Evolutionary conservation across 2,329 filamentous ascomycete genomes (phyloP), one percentile per base, ranked within the genome.

Genomic region (Septoria petroselini): DNA sequence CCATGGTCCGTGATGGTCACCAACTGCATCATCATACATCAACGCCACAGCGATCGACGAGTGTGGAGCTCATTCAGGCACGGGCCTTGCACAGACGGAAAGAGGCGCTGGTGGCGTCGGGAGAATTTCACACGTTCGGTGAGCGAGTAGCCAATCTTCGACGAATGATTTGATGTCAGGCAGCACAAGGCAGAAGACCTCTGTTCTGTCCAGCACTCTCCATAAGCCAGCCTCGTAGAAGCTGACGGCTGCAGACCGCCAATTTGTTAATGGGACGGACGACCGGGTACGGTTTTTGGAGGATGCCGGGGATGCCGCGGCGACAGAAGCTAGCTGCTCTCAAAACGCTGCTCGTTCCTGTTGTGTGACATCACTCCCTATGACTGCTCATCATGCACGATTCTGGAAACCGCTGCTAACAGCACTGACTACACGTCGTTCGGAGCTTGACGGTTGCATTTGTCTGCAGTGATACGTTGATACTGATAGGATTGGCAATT

Each of bases 281-380:
- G 8, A 12, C 40, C 30, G 40, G 25, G n/a, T 27, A 14, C 40
- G 40, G 40, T 25, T 42, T 14, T 30, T 19, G 40, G 17, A 18
- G 27, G 40, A 42, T 33, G 25, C 40, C 40, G 17, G 11, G 27
- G 40, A 42, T 33, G 25, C 40, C 40, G 40, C 40, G 27, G 38
- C 38, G 21, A 21, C 17, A n/a, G 21, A 25, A 41, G 27, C n/a
- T n/a, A n/a, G n/a, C n/a, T n/a, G n/a, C n/a, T n/a, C n/a, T n/a
- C n/a, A n/a, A n/a, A n/a, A n/a, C n/a, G n/a, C n/a, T n/a, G n/a
- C n/a, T n/a, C n/a, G n/a, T n/a, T n/a, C n/a, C n/a, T n/a, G n/a
- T n/a, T n/a, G 30, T 4, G 14, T 33, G 30, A 33, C 30, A 33
- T 33, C 30, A 33, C 11, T 33, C 5, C 30, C 11, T 5, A 12